Conservation (phyloP, 768 basidiomycete genomes). For the Porphyrellus cyaneotinctus region DNA sequence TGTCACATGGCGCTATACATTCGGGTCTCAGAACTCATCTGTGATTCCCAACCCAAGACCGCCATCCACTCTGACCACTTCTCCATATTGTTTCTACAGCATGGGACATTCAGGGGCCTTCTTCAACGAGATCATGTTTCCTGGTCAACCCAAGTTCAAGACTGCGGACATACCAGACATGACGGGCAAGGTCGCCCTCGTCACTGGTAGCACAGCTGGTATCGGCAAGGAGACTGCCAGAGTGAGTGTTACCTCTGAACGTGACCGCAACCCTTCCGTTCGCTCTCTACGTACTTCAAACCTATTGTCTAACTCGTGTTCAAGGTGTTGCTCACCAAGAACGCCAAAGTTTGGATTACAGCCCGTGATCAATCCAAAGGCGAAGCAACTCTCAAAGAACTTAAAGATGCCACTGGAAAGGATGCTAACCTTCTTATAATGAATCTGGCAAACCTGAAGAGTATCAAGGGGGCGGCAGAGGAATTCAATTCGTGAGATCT, state of each 20-base stretch:
- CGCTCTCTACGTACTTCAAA: too few species aligned
- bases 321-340: conserved; percentile 24
- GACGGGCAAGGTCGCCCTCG: conserved; percentile 33
- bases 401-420: conserved; percentile 22
- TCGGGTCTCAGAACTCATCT: too few species aligned
- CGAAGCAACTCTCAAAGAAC: conserved; percentile 15
- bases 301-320: background rate
- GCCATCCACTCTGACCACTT: too few species aligned
- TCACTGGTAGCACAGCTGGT: conserved; percentile 48
- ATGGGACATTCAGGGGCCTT: background rate
- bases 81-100: too few species aligned
- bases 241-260: background rate
- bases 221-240: conserved; percentile 47
- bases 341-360: conserved; percentile 30
- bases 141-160: conserved; percentile 24
- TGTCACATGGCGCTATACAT: too few species aligned
- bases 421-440: conserved; percentile 35
- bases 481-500: conserved; percentile 34
- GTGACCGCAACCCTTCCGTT: background rate
- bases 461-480: conserved; percentile 37
- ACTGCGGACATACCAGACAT: conserved; percentile 34
- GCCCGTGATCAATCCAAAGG: conserved; percentile 18
- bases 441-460: conserved; percentile 38
- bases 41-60: too few species aligned
- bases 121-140: conserved; percentile 8